Base-by-base conservation (phyloP, 2,329 filamentous ascomycete genomes). In the Chrysoporthe austroafricana region DNA sequence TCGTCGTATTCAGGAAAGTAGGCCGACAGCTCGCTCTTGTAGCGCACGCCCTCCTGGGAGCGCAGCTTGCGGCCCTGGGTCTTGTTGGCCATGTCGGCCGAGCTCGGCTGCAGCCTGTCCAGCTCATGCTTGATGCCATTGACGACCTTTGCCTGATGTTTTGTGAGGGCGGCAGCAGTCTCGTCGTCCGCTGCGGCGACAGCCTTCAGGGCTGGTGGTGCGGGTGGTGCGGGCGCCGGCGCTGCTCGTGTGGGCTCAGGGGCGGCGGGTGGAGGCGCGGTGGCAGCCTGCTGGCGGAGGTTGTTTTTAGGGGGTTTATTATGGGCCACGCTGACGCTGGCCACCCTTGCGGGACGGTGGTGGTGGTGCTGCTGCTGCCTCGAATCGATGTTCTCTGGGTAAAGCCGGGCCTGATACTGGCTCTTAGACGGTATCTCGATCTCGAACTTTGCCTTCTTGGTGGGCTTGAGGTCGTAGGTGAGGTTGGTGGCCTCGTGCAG, bases 1-100 rank as follows among this genome's bases (percentile, higher is more conserved):
- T 97, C 93, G 79, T 97, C 94, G 79, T 97, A 98, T 75, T 96
- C 94, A 63, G 92, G 90, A 76, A 98, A 97, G 80, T 97, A 98
- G 60, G 89, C 87, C 48, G 94, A 90, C 70, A 98, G 85, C 76
- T 97, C 94, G 79, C 94, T 97, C 84, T 96, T 97, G 80, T 94
- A 90, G 73, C 93, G 86, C 63, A 90, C 90, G 13, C 91, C 91
- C 74, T 97, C 93, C 74, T 96, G 92, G 63, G 93, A 97, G 70
- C 95, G 88, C 77, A 97, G 82, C 76, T 93, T 95, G 74, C 86
- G 85, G 71, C 94, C 91, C 72, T 92, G 90, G 44, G 52, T 48
- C 43, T 63, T 68, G 59, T 88, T 82, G 73, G 81, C 80, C 46
- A 79, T 79, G 72, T 84, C 82, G 52, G 78, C 77, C 36, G 78